Base-by-base conservation (phyloP, 768 basidiomycete genomes). In the Sporobolomyces phaffii region DNA sequence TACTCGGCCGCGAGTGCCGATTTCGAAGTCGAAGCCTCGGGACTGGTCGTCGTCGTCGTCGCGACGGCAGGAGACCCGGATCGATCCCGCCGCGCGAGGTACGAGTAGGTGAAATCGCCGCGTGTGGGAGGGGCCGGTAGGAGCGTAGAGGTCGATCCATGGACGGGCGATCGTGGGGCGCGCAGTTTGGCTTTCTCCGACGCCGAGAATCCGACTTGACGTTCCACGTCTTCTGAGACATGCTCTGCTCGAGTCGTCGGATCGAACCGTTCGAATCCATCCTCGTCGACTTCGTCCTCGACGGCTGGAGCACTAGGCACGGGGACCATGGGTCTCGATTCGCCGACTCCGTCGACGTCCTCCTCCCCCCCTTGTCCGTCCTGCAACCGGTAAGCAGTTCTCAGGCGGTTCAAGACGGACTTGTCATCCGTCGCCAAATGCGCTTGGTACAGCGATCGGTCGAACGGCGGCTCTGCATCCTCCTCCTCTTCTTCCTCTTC, bases 381-480 rank as follows among this genome's bases (percentile, higher is more conserved):
- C 41, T 44, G 38, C 18, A n/a, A 33, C 50, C 44, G 44, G 20
- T 41, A 24, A 45, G 18, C 26, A 29, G 3, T 33, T 4, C 69
- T 40, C 2, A 70, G n/a, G 5, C 69, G 64, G 1, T 64, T 56
- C 0, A 70, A 44, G 22, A 63, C 57, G 29, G 69, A 60, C 40
- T 70, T 70, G 61, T 70, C 69, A 61, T 70, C 69, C 9, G 69
- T 65, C 15, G 69, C 69, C 17, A 70, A 31, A 34, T 70, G 69
- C 6, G 69, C 69, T 6, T 61, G 22, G 47, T 36, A 70, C 24
- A 65, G 18, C 6, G 68, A 61, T 14, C 59, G 62, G n/a, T 69
- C 68, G 59, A 60, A 26, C 1, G 53, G 49, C 6, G 43, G 60
- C 10, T 34, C 41, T 6, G 47, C 53, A 17, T 61, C 68, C 6